Evolutionary conservation across 345 rosid genomes (phyloP), one percentile per base, ranked within the genome.

Genomic region (Acer saccharum): DNA sequence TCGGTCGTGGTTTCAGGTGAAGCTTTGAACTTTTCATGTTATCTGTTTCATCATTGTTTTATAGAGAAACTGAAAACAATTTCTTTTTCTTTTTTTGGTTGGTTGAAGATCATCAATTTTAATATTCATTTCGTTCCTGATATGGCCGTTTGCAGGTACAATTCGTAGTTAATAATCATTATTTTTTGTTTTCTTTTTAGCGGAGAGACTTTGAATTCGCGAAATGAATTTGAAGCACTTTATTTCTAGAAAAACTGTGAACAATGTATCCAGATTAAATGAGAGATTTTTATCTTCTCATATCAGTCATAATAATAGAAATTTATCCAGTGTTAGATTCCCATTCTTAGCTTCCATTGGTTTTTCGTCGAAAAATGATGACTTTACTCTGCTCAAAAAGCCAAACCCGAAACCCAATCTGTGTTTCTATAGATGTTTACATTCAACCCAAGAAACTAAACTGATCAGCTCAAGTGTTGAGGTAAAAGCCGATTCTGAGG

Each of bases 181-280:
- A 2, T 44, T 21, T 8, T 60, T 60, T 60, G 27, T 21, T n/a
- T 61, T 44, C 9, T 43, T 43, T 43, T 7, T 43, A 43, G 10
- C 11, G 9, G 11, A 9, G 46, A 7, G 46, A 43, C 10, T 43
- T 43, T 43, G 11, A 8, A 43, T 43, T 43, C 10, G 46, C 43
- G 20, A 25, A n/a, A 83, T 83, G 86, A 87, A 77, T 79, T 83
- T 85, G 84, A 90, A 84, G 86, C 84, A 60, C 64, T 76, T 86
- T 0, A 7, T 78, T 44, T 84, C 86, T 61, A 75, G 86, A 69
- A 79, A 80, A 84, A 43, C 87, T 10, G 70, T 86, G 32, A 75
- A 77, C 41, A 82, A 75, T 25, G 25, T 88, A 65, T 84, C 83
- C 64, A 84, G 77, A 43, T 54, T 84, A 25, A 81, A 79, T 72